Conservation (phyloP, 768 basidiomycete species). For the Lactifluus pinguis region DNA sequence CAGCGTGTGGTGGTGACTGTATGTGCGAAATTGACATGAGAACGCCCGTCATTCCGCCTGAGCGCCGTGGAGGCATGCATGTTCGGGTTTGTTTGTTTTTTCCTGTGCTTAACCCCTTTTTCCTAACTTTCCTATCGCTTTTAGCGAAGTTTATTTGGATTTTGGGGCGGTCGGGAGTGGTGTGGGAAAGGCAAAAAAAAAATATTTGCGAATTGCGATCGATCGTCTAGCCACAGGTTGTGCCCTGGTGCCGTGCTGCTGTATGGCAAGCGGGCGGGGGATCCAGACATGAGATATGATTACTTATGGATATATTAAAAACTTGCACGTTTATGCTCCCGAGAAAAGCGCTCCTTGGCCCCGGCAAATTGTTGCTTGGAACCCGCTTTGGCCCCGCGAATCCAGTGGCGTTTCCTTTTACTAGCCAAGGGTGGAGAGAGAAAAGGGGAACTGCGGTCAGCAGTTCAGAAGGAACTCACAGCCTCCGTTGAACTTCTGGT, state of each 20-base stretch:
- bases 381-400: neutral
- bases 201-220: neutral
- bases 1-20: neutral
- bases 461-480: neutral
- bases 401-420: neutral
- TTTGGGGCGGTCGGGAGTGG: neutral
- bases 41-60: neutral
- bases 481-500: neutral
- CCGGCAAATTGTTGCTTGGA: neutral
- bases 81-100: neutral
- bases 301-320: slow-evolving; percentile 9
- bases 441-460: neutral
- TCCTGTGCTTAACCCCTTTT: neutral
- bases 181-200: no score
- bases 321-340: neutral
- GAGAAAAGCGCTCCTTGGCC: neutral
- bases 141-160: neutral
- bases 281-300: neutral
- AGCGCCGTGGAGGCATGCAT: neutral
- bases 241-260: neutral
- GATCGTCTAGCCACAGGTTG: slow-evolving; percentile 4
- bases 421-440: neutral
- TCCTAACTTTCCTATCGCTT: neutral
- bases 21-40: neutral
- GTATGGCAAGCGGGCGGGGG: neutral